Conservation (phyloP, 257 asterid species). For the Solanum pinnatisectum region DNA sequence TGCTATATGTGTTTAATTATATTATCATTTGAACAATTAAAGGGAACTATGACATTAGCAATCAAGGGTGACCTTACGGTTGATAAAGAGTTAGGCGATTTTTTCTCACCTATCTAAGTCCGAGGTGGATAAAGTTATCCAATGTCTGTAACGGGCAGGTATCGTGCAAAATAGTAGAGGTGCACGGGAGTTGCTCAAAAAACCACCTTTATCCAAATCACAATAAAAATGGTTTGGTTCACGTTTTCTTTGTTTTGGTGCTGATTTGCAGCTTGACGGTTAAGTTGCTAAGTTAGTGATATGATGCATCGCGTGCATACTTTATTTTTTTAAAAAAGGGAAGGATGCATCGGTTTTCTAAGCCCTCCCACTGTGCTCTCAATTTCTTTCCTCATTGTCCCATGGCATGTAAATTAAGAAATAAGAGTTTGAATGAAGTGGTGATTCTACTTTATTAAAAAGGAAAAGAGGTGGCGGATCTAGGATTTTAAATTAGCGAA, state of each 20-base stretch:
- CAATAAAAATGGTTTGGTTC: not conserved
- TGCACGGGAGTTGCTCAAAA: not conserved
- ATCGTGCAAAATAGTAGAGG: not conserved
- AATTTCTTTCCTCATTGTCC: not conserved
- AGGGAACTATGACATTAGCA: not conserved
- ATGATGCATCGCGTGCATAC: not conserved
- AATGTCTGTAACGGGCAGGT: not conserved
- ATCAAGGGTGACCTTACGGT: not conserved
- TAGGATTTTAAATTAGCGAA: not conserved
- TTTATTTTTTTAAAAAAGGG: not conserved
- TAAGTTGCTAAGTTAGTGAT: not conserved
- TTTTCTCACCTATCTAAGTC: not conserved
- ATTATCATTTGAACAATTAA: not conserved
- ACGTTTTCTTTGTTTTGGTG: not conserved
- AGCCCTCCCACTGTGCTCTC: not conserved
- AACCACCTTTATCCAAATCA: not conserved
- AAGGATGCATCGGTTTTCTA: not conserved
- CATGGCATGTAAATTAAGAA: not conserved
- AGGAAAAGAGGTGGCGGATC: not conserved
- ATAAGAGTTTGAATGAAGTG: not conserved
- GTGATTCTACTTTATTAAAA: not conserved
- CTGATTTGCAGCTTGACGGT: not conserved
- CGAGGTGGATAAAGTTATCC: not conserved
- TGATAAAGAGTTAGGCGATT: not conserved
- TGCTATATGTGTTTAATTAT: not conserved